Evolutionary conservation across 441 rosid species (phyloP), one percentile per base, ranked within the genome.

Genomic region (Theobroma grandiflorum): DNA sequence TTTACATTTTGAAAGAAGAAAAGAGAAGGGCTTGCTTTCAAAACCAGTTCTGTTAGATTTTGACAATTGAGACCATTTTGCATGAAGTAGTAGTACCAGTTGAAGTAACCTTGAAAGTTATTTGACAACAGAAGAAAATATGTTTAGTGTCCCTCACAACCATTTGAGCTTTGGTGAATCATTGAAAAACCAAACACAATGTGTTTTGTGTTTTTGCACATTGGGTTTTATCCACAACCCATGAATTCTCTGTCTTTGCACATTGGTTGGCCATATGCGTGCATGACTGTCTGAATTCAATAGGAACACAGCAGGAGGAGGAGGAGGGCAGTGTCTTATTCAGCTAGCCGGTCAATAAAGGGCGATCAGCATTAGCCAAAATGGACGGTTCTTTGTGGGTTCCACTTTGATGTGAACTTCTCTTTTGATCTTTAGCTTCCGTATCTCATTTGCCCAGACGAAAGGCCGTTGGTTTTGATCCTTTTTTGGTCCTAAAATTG

Each of bases 371-470:
- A 42, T 42, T 65, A 62, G 70, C 75, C 67, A 81, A 26, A 78
- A 83, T 71, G 74, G 83, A 69, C 83, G 85, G 84, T 68, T 58
- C 47, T 47, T 80, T 67, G 20, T 38, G 58, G 74, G 83, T 83
- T 81, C 81, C 80, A 72, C 4, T 26, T 42, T 78, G 77, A 85
- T 80, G 40, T 16, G 33, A 43, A 35, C 67, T 16, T 22, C 20
- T 37, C 15, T 26, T 62, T 61, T 9, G 2, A 42, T 57, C 67
- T 58, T 58, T 42, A 14, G 15, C 64, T 72, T 72, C 16, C 64
- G 18, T 71, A 15, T 31, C 61, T 33, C 22, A 38, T 47, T 26
- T 58, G 20, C 10, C 40, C 11, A 50, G 22, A 12, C 8, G n/a
- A 49, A n/a, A 52, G 64, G 14, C 52, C 11, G 40, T 37, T 40